Evolutionary conservation across 2,329 filamentous ascomycete species (phyloP).

Genomic region (Paecilomyces variotii): DNA sequence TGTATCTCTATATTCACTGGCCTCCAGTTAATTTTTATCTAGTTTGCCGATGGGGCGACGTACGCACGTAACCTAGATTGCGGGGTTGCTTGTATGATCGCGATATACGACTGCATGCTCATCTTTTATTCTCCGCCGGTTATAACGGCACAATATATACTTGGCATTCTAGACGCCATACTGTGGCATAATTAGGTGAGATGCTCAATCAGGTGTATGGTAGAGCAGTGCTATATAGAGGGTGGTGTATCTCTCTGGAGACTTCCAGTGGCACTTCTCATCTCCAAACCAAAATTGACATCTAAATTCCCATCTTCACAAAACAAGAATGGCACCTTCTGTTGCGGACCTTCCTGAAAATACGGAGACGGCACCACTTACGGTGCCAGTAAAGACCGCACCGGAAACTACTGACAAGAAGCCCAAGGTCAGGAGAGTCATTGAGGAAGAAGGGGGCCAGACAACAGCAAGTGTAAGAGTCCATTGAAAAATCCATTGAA

Average conservation of each 20-base stretch:
- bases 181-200: not conserved
- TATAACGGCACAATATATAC: not conserved
- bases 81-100: not conserved
- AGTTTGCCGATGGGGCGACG: not conserved
- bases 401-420: constrained; percentile 1
- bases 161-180: not conserved
- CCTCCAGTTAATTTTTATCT: not conserved
- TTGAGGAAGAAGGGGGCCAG: constrained; percentile 16
- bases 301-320: not conserved
- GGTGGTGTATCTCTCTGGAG: not conserved
- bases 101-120: not conserved
- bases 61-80: not conserved
- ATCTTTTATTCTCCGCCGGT: not conserved
- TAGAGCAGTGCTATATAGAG: constrained; percentile 1
- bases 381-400: not conserved
- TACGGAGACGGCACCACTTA: not conserved
- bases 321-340: not conserved
- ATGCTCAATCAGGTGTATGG: not conserved
- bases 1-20: not conserved
- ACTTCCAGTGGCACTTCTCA: not conserved
- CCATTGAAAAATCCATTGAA: not conserved
- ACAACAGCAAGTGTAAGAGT: constrained; percentile 16
- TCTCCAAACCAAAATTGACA: not conserved
- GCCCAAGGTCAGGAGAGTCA: constrained; percentile 11
- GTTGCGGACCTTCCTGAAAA: not conserved